Evolutionary conservation across 768 basidiomycete genomes (phyloP).

Genomic region (Clitopilus hobsonii): DNA sequence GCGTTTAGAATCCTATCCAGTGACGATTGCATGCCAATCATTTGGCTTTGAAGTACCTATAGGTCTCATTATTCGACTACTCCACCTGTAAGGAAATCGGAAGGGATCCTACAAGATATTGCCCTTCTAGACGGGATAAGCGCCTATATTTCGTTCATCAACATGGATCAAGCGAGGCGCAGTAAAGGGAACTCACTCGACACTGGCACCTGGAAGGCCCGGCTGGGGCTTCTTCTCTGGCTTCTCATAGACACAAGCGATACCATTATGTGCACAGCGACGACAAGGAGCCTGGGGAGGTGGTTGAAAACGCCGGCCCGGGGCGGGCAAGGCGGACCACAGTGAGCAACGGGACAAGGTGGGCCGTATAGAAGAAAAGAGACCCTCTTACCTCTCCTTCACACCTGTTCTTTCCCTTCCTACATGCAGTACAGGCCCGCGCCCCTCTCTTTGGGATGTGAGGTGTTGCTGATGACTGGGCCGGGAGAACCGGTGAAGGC

Average conservation of each 20-base stretch:
- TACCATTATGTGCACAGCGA: constrained; percentile 81
- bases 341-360: constrained; percentile 35
- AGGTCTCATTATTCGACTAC: constrained; percentile 2
- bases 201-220: constrained; percentile 55
- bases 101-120: constrained; percentile 59
- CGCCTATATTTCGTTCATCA: constrained; percentile 42
- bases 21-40: constrained; percentile 92
- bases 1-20: constrained; percentile 76
- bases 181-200: constrained; percentile 52
- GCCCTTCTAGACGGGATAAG: constrained; percentile 78
- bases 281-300: constrained; percentile 76
- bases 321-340: constrained; percentile 65
- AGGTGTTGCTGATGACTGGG: constrained; percentile 28
- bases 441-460: constrained; percentile 90
- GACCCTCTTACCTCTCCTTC: constrained; percentile 74
- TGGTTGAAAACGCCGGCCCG: constrained; percentile 58
- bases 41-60: constrained; percentile 88
- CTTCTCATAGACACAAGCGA: constrained; percentile 83
- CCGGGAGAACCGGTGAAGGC: constrained; percentile 27
- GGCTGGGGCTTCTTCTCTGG: constrained; percentile 81
- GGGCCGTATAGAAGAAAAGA: constrained; percentile 36
- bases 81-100: background rate
- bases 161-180: background rate
- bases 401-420: constrained; percentile 90
- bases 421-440: constrained; percentile 82